Evolutionary conservation across 371 early-diverging fungal species (phyloP), one percentile per base, ranked within the genome.

Genomic region (Actinomucor elegans): DNA sequence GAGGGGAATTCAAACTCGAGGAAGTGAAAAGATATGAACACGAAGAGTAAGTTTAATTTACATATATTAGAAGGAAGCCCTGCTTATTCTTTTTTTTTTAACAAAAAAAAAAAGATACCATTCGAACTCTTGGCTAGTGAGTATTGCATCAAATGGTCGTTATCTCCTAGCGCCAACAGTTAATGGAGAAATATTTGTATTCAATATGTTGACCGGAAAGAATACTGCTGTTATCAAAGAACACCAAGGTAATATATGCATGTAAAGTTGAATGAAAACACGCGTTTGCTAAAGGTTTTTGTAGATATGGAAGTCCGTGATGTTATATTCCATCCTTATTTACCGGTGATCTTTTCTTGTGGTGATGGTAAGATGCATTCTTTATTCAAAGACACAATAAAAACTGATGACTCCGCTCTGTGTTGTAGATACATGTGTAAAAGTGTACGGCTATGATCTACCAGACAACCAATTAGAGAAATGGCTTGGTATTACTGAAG

Each of bases 71-170:
- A n/a, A n/a, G n/a, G n/a, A n/a, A 34, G 2, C 17, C 35, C 5
- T n/a, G 3, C 15, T 14, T 3, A 28, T 43, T 42, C 28, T 15
- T 3, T 27, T 44, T 36, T 38, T 18, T 8, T 21, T 5, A 18
- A 11, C 11, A 32, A 18, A 6, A 17, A 6, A 37, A 10, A 10
- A 5, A 52, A 90, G 88, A 45, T 90, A 95, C 55, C 77, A 86
- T 57, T 84, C 94, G 14, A 95, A 95, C 59, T 94, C 94, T 29
- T 95, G 96, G 96, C 73, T 93, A 8, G 89, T 92, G 31, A 90
- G 92, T 34, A 80, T 94, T 38, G 74, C 93, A 1, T 84, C 88
- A 15, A 94, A 93, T 58, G 93, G 93, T 4, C 76, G 93, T 20
- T 93, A 93, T 57, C 48, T 95, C 23, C 57, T 88, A 28, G 96